Base-by-base conservation (phyloP, 768 basidiomycete species). In the Myochromella boudieri region DNA sequence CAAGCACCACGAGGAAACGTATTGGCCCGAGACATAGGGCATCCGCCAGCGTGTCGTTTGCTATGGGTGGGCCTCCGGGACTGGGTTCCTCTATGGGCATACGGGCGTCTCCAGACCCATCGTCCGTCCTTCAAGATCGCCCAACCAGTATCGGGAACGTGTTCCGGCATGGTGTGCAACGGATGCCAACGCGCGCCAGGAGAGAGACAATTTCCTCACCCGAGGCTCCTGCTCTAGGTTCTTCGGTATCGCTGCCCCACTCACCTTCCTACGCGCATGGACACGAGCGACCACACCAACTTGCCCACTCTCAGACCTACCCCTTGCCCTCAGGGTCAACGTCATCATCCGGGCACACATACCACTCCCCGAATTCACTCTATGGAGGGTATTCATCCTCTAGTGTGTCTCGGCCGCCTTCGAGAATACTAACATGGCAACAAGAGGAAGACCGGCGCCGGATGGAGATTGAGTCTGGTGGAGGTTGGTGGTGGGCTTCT, bases 401-500 rank as follows among this genome's bases (percentile, higher is more conserved):
- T 31, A 8, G n/a, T n/a, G 29, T n/a, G 8, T n/a, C 24, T 15
- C 41, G 51, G 14, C 55, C 47, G 39, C 60, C 45, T 11, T 51
- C 57, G 10, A 45, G 15, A 24, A 6, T 17, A 9, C 31, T 44
- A 6, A 33, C 51, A 11, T 52, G 51, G 51, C 45, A 47, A 33
- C 39, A 52, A 17, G 51, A 48, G n/a, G 46, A 52, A 24, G 31
- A 47, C 7, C 51, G 44, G 17, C 27, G 44, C 5, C 39, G 37
- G 34, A 43, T 41, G 22, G 49, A 48, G 37, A 42, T 26, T 24
- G 42, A 47, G 12, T 18, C 34, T 3, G 50, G 37, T 1, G 40
- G 52, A 3, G 49, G 43, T 14, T 57, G 47, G 8, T 57, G 56
- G 56, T 57, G 52, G 47, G 20, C 21, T 1, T 32, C 45, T 12